A percentile compares a stretch with the other conserved stretches of the same genome.
phyloP scores from a whole-genome alignment of 768 basidiomycete species.

The Mycena venus region DNA sequence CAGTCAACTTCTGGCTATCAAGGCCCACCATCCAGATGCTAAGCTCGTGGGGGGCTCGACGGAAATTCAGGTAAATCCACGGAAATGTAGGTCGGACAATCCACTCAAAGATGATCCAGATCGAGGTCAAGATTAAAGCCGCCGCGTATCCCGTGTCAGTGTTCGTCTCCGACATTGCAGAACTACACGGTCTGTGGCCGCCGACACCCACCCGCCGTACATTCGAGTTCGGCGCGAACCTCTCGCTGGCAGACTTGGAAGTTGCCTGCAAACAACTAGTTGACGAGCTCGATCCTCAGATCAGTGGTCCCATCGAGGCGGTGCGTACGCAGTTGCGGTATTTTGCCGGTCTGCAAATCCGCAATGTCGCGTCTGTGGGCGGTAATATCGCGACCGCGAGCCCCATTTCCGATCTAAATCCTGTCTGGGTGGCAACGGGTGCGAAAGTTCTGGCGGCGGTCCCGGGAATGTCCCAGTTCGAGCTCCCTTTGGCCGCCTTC shows the following conservation, averaged over 20 bases:
- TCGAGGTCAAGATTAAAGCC: constrained; percentile 37
- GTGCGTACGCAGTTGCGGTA: constrained; percentile 34
- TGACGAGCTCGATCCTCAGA: constrained; percentile 21
- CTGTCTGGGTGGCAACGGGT: constrained; percentile 33
- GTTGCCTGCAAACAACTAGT: constrained; percentile 23
- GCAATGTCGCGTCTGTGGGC: constrained; percentile 33
- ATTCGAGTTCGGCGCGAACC: constrained; percentile 35
- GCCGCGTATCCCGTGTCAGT: constrained; percentile 30
- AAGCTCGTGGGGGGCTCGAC: constrained; percentile 36
- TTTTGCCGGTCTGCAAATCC: constrained; percentile 35
- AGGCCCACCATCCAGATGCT: constrained; percentile 28
- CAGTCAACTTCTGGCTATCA: constrained; percentile 31
- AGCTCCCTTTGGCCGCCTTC: constrained; percentile 28
- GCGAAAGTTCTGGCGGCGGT: constrained; percentile 24
- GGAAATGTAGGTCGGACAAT: too few relatives aligned
- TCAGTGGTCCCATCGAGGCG: constrained; percentile 34
- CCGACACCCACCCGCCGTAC: constrained; percentile 26
- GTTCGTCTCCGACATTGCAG: constrained; percentile 31
- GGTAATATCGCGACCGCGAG: constrained; percentile 36
- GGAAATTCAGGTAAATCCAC: too few relatives aligned
- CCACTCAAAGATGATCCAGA: too few relatives aligned
- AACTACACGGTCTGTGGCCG: constrained; percentile 28
- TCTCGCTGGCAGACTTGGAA: constrained; percentile 33
- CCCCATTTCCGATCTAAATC: constrained; percentile 36
- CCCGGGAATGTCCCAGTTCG: constrained; percentile 15